Evolutionary conservation across 2,329 filamentous ascomycete genomes (phyloP).

Genomic region (Hypoxylon sp.): DNA sequence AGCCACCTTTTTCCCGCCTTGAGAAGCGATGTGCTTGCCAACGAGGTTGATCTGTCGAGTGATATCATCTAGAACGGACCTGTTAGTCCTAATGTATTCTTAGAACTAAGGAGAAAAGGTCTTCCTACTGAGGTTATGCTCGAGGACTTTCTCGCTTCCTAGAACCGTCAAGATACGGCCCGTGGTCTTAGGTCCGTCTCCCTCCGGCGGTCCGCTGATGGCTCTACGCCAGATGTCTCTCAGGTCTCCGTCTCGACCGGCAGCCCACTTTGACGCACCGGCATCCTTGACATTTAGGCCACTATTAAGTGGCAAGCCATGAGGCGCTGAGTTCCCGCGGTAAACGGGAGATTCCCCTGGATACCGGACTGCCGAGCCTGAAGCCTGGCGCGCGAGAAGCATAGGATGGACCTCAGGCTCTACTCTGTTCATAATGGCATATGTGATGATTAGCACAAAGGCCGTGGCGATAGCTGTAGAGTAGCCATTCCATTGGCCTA

Average conservation of each 20-base stretch:
- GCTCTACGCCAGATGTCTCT: constrained; percentile 90
- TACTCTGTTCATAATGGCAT: constrained; percentile 76
- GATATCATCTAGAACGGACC: constrained; percentile 69
- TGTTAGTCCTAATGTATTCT: constrained; percentile 42
- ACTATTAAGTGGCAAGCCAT: constrained; percentile 82
- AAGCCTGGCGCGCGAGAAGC: constrained; percentile 86
- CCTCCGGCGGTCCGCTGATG: constrained; percentile 72
- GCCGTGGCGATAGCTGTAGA: constrained; percentile 78
- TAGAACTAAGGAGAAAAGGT: not conserved
- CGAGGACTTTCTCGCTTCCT: constrained; percentile 79
- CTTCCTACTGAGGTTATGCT: constrained; percentile 73
- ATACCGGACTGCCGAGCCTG: constrained; percentile 82
- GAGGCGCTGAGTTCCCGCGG: constrained; percentile 84
- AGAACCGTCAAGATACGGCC: constrained; percentile 84
- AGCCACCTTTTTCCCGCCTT: constrained; percentile 81
- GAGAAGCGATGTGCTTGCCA: constrained; percentile 79
- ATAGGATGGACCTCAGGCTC: constrained; percentile 95
- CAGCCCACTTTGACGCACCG: constrained; percentile 83
- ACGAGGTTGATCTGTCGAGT: constrained; percentile 90
- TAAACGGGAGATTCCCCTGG: constrained; percentile 88
- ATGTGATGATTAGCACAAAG: constrained; percentile 76
- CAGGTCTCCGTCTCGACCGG: constrained; percentile 88
- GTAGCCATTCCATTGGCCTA: constrained; percentile 86
- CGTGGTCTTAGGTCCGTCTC: constrained; percentile 72
- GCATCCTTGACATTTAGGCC: constrained; percentile 87